These are phyloP conservation scores for Deuterostichococcus epilithicus DNA, from an alignment of 139 green algal genomes.

Conservation along the genomic window DNA sequence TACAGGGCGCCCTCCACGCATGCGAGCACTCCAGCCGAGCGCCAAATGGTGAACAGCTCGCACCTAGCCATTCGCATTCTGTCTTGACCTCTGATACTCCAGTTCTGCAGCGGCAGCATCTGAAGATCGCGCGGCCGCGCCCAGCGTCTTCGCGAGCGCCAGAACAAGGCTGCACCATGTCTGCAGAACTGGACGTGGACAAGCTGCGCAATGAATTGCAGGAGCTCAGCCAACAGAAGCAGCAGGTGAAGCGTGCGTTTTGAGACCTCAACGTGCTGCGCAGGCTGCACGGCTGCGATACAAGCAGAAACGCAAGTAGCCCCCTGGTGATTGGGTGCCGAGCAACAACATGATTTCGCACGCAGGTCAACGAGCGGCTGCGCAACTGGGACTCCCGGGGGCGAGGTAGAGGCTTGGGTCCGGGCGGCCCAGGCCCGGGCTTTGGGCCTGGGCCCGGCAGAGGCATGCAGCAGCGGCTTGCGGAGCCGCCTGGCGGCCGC, in stretches of 20 bases:
- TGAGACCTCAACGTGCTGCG: too few relatives aligned
- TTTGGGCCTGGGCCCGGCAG: background rate
- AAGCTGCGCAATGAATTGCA: constrained; percentile 18
- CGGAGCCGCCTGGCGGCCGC: background rate
- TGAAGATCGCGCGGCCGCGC: too few relatives aligned
- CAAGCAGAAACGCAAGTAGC: too few relatives aligned
- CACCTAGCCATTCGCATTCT: too few relatives aligned
- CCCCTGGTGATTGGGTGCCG: background rate
- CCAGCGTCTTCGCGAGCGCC: too few relatives aligned
- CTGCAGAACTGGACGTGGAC: constrained; percentile 11
- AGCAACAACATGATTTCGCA: background rate
- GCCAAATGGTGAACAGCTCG: too few relatives aligned
- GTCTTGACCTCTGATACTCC: too few relatives aligned
- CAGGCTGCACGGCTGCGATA: too few relatives aligned
- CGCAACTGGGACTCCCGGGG: background rate
- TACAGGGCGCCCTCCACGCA: too few relatives aligned
- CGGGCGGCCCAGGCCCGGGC: background rate
- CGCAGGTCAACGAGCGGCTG: constrained; percentile 12
- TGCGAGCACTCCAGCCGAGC: too few relatives aligned
- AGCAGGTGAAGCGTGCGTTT: constrained; percentile 12
- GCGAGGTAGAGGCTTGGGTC: background rate
- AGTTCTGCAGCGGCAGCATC: too few relatives aligned
- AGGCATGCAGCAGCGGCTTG: background rate
- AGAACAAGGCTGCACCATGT: background rate
- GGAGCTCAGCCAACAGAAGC: constrained; percentile 11